A percentile compares a stretch with the other conserved stretches of the same genome.
These are phyloP conservation scores for Aegilops bicornis DNA, from an alignment of 176 grass and related monocot species.

Conservation along the genomic window DNA sequence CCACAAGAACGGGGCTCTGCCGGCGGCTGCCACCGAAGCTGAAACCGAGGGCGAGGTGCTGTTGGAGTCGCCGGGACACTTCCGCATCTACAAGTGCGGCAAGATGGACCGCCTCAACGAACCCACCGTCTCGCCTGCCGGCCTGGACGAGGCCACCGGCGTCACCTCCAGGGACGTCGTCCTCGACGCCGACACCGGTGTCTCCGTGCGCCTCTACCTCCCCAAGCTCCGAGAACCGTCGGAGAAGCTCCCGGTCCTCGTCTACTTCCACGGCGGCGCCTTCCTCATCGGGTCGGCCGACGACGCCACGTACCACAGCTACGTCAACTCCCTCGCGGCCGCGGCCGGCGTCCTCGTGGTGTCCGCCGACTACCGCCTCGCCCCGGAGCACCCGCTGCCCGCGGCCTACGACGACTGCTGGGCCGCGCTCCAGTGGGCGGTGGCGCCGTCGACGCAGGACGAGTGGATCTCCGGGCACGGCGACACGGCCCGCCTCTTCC, in stretches of 20 bases:
- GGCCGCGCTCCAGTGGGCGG: conserved; percentile 47
- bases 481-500: conserved; percentile 45
- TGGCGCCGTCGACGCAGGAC: conserved; percentile 32
- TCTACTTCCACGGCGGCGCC: conserved; percentile 49
- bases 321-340: conserved; percentile 31
- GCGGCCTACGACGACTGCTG: conserved; percentile 54
- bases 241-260: conserved; percentile 48
- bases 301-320: conserved; percentile 32
- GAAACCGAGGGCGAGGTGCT: conserved; percentile 35
- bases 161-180: conserved; percentile 65
- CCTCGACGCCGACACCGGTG: conserved; percentile 37
- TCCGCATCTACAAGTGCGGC: conserved; percentile 59
- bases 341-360: conserved; percentile 33
- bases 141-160: conserved; percentile 33
- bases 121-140: background rate
- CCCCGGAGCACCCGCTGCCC: conserved; percentile 52
- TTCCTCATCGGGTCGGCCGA: conserved; percentile 39
- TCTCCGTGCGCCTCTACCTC: conserved; percentile 53
- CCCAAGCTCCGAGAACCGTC: conserved; percentile 1
- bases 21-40: background rate
- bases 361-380: conserved; percentile 53
- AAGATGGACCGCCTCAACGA: conserved; percentile 41
- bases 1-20: background rate
- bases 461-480: conserved; percentile 46
- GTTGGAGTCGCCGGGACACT: conserved; percentile 16